Evolutionary conservation across 495 filamentous ascomycete genomes (phyloP), one percentile per base, ranked within the genome.

Genomic region (Lasiosphaeria ovina): DNA sequence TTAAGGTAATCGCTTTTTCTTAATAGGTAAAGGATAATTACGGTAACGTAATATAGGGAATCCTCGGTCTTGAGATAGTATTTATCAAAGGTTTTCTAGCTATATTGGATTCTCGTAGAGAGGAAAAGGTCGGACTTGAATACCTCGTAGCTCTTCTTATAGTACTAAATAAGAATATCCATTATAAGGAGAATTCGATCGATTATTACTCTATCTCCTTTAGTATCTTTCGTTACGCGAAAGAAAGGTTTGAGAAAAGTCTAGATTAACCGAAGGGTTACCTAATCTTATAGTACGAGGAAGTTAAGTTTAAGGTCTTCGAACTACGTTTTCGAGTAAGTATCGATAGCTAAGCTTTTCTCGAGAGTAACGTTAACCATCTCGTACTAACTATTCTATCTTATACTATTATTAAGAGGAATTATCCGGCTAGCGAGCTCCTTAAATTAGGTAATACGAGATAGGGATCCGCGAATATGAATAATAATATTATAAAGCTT

Each of bases 61-160:
- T 54, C 51, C 33, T 54, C 31, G 51, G 51, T 36, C n/a, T 54
- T 54, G 31, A 54, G 51, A 54, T 54, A 54, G 35, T 54, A 54
- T 54, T 54, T 54, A 14, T 54, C 31, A 3, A 54, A 54, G 24
- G 51, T 14, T 3, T 36, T 38, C 51, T 24, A 54, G 51, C 51
- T 54, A 9, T 54, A 3, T 35, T 54, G 14, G 35, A 54, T 54
- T 24, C 51, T 38, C 35, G 2, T 2, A 1, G 24, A 35, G 32
- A 54, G 35, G n/a, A 54, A 54, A 8, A 3, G 12, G 11, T 36
- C n/a, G 3, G 51, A 54, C 36, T 54, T 54, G 31, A 54, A 54
- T 0, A 16, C 31, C 51, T 54, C 32, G 0, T 54, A 14, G 11
- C 10, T 54, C n/a, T 17, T 54, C 24, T 54, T 54, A 38, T 54